Base-by-base conservation (phyloP, 2,329 filamentous ascomycete genomes). In the Emydomyces testavorans region DNA sequence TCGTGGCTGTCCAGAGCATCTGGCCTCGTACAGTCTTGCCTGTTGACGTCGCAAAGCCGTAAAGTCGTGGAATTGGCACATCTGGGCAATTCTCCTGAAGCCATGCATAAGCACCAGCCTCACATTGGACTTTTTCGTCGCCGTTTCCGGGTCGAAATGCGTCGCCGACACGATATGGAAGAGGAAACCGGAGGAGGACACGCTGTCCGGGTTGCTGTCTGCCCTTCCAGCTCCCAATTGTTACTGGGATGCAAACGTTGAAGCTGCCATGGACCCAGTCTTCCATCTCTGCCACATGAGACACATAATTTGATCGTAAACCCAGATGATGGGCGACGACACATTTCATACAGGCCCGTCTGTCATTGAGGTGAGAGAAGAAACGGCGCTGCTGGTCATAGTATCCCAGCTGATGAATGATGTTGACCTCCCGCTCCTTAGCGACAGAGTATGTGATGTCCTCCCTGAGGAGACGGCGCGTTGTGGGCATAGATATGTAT, bases 31-130 rank as follows among this genome's bases (percentile, higher is more conserved):
- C 50, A 18, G 39, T 53, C 29, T 53, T 23, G 4, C 55, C 59
- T n/a, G 52, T 57, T 13, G 54, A 50, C 50, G 66, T 56, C 3
- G 21, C 50, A 43, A 52, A 55, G 1, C 52, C 53, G 16, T 32
- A 51, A 2, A 55, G 28, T 7, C 21, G 44, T 13, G 53, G 53
- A 35, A 54, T 55, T 1, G 52, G 50, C 8, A 54, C 42, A n/a
- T 41, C 38, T 0, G 48, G 42, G 34, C 43, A 49, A 28, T 55
- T 51, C 23, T 44, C 37, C 11, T 50, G 41, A 1, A 54, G 37
- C 48, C 48, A 51, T 20, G 46, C 43, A 49, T 51, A 54, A 10
- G 53, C 50, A 7, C 40, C 53, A 24, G 42, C 52, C 26, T 55
- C 53, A 47, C 50, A 51, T 28, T 52, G 50, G n/a, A 52, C 18